These are phyloP conservation scores for Boletus reticulatus DNA, from an alignment of 768 basidiomycete genomes.

Conservation along the genomic window DNA sequence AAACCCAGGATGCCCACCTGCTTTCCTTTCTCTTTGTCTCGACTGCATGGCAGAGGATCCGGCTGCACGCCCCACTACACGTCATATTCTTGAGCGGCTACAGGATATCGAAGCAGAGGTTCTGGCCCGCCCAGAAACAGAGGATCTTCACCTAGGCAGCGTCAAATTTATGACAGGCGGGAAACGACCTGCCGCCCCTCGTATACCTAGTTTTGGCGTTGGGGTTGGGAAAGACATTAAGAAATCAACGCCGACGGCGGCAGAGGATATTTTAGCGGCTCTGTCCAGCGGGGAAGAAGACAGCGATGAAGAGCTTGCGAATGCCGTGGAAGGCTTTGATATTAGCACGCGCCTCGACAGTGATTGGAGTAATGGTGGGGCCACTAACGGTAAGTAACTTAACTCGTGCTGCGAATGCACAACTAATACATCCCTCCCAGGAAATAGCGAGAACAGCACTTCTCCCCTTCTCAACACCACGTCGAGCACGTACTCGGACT, in stretches of 20 bases:
- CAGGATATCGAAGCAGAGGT: slow-evolving; percentile 83
- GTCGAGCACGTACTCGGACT: slow-evolving; percentile 50
- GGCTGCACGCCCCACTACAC: slow-evolving; percentile 66
- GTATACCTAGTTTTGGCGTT: slow-evolving; percentile 85
- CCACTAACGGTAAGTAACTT: slow-evolving; percentile 31
- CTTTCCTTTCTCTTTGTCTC: slow-evolving; percentile 73
- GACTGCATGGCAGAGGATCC: slow-evolving; percentile 74
- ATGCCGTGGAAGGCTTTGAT: slow-evolving; percentile 55
- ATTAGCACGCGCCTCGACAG: slow-evolving; percentile 47
- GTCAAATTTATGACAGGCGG: slow-evolving; percentile 76
- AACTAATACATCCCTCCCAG: slow-evolving; percentile 23
- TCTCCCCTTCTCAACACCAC: slow-evolving; percentile 53
- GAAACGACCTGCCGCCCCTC: slow-evolving; percentile 59
- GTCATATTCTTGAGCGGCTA: slow-evolving; percentile 76
- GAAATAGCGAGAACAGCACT: slow-evolving; percentile 42
- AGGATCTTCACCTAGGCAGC: slow-evolving; percentile 79
- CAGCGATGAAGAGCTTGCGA: slow-evolving; percentile 62
- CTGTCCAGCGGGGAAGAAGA: slow-evolving; percentile 51
- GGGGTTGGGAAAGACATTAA: slow-evolving; percentile 64
- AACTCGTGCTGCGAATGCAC: slow-evolving; percentile 4
- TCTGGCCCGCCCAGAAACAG: slow-evolving; percentile 60
- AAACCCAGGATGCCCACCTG: slow-evolving; percentile 72
- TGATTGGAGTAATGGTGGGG: slow-evolving; percentile 40
- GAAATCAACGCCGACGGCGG: slow-evolving; percentile 27
- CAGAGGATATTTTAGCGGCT: slow-evolving; percentile 34